Percentiles rank a stretch among this genome's conserved stretches.
These are phyloP conservation scores for Heterobasidion occidentale DNA, from an alignment of 1,284 basidiomycete species.

Conservation along the genomic window DNA sequence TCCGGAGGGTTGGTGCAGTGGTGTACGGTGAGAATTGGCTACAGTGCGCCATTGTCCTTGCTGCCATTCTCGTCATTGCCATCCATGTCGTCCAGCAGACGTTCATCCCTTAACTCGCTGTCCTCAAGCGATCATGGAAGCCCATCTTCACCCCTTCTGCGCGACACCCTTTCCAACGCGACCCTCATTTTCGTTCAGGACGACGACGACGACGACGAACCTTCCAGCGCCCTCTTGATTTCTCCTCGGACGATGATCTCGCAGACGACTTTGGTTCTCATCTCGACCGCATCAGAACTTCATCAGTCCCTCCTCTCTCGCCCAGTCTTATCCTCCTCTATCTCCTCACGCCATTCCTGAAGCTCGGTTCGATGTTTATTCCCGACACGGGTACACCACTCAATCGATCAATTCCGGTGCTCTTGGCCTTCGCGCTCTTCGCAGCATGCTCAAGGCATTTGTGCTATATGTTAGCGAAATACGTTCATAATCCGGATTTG, in stretches of 20 bases:
- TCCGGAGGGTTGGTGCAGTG: too few relatives aligned
- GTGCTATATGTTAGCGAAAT: constrained; percentile 67
- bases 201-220: constrained; percentile 32
- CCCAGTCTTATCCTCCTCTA: constrained; percentile 58
- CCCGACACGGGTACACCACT: constrained; percentile 39
- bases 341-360: constrained; percentile 59
- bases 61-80: too few relatives aligned
- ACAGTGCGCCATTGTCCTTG: too few relatives aligned
- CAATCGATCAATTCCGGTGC: constrained; percentile 38
- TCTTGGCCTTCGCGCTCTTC: constrained; percentile 46
- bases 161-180: constrained; percentile 14
- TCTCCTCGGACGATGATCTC: constrained; percentile 38
- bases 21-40: too few relatives aligned
- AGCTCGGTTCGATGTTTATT: constrained; percentile 58
- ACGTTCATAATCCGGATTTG: constrained; percentile 52
- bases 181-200: constrained; percentile 50
- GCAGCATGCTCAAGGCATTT: constrained; percentile 58
- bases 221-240: constrained; percentile 31
- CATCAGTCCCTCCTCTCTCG: constrained; percentile 43
- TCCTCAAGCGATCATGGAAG: constrained; percentile 1
- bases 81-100: constrained; percentile 1
- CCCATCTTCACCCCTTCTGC: constrained; percentile 7
- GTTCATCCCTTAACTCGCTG: constrained; percentile 9
- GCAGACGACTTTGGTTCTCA: constrained; percentile 23
- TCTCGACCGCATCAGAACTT: constrained; percentile 32